Evolutionary conservation across 1,284 basidiomycete species (phyloP), one percentile per base, ranked within the genome.

Genomic region (Cutaneotrichosporon spelunceum): DNA sequence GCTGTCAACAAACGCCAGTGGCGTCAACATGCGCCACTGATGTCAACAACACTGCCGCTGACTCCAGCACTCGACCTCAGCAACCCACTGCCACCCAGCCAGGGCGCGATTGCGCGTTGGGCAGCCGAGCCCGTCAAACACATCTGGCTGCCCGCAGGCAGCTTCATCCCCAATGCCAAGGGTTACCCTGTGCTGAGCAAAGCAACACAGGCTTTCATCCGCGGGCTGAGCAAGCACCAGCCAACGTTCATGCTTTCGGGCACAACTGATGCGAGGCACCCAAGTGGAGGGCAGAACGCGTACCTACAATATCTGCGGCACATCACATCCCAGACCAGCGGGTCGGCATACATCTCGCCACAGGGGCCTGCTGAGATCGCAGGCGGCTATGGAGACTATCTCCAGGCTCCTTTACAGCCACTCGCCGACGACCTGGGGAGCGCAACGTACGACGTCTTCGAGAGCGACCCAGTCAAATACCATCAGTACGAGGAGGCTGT

Each of bases 381-480:
- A 0, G 85, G 88, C 58, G 93, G 91, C 4, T 99, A 98, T 78
- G 89, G 91, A 69, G 96, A 99, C 78, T 97, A 88, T 78, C 81
- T 99, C 24, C 96, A 99, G 79, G 91, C 92, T 10, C 96, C 96
- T 0, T 80, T 99, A 59, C 93, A 94, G 88, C 96, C 96, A 11
- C 79, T 99, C 70, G 94, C 96, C 89, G 94, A 99, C 75, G 94
- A 99, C 75, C 81, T 99, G 61, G 91, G 92, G 72, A 93, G 91
- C 69, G 84, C 88, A 60, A 98, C 94, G 8, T 99, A 99, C 77
- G 91, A 98, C 73, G 93, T 92, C 8, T 99, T 99, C 71, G 96
- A 99, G 75, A 87, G 91, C 72, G 96, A 99, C 81, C 93, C 96
- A 0, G 88, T 98, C 67, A 99, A 99, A 79, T 99, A 99, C 74